Base-by-base conservation (phyloP, 441 rosid genomes). In the Euphorbia schlechtendalii region DNA sequence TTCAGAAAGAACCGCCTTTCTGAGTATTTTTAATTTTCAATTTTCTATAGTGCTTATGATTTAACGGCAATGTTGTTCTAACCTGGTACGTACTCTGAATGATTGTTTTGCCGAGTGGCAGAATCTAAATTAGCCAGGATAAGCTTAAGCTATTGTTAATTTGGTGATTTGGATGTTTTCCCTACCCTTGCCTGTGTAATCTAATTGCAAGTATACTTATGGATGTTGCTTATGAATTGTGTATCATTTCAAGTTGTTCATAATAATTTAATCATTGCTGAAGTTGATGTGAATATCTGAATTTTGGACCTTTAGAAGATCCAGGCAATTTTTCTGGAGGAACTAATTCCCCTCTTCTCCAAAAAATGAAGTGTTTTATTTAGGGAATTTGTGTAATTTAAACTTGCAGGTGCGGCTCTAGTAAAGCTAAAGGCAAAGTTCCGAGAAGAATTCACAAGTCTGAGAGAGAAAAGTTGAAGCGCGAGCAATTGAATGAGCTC, bases 401-500 rank as follows among this genome's bases (percentile, higher is more conserved):
- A 56, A 52, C 21, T 38, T 51, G 71, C 86, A 92, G 98, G 78
- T 76, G 76, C 24, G 24, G 68, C 71, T 67, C 69, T 9, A 58
- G 77, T 36, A 87, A 81, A 77, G 82, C 68, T 53, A 70, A 72
- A 60, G 83, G 75, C 49, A 79, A 81, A 81, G 83, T 79, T 70
- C 96, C 97, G 4, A 90, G 79, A 80, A 85, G 90, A 80, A 66
- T 80, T 28, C 85, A 88, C 83, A 93, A 93, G 75, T 85, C 99
- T 21, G 95, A 83, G 82, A 78, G 93, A 69, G 99, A 93, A 87
- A 90, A 84, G 78, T 82, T 83, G 75, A 93, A 93, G 78, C 99
- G 99, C 5, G 99, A 90, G 80, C 93, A 86, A 68, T 77, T 93
- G 82, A 93, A 90, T 71, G 96, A 88, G 40, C 93, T 88, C 49